phyloP scores from a whole-genome alignment of 192 early-diverging fungal species.

The Paraglomus occultum region DNA sequence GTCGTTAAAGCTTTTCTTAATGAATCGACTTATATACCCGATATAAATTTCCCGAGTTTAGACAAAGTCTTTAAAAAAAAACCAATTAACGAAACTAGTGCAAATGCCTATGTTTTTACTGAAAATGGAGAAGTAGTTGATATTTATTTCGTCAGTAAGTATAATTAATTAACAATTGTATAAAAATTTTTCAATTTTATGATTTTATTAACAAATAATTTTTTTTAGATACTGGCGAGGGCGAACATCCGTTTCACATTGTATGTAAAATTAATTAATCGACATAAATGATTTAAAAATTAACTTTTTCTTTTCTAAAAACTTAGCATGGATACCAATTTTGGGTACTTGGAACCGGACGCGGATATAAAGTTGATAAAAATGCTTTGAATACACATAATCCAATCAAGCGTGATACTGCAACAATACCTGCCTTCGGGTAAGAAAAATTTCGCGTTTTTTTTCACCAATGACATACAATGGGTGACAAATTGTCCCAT shows the following conservation, averaged over 20 bases:
- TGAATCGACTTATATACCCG: conserved; percentile 7
- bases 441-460: conserved; percentile 29
- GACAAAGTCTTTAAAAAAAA: conserved; percentile 29
- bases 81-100: conserved; percentile 25
- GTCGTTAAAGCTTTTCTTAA: conserved; percentile 11
- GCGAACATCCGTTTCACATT: conserved; percentile 43
- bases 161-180: conserved; percentile 23
- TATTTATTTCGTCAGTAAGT: conserved; percentile 25
- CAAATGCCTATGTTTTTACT: conserved; percentile 32
- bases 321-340: conserved; percentile 46
- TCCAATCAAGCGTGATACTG: conserved; percentile 41
- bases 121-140: conserved; percentile 37
- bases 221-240: conserved; percentile 30
- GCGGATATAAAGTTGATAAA: conserved; percentile 35
- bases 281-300: not conserved
- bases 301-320: not conserved
- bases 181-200: conserved; percentile 8
- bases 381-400: conserved; percentile 33
- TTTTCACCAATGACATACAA: conserved; percentile 22
- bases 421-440: conserved; percentile 35
- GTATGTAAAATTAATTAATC: conserved; percentile 7
- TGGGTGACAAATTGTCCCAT: conserved; percentile 23
- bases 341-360: conserved; percentile 43
- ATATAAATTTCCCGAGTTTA: not conserved
- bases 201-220: conserved; percentile 36